Percentiles rank a stretch among this genome's conserved stretches.
Evolutionary conservation across 208 protist species (phyloP).

Genomic region (Polymyxa betae): DNA sequence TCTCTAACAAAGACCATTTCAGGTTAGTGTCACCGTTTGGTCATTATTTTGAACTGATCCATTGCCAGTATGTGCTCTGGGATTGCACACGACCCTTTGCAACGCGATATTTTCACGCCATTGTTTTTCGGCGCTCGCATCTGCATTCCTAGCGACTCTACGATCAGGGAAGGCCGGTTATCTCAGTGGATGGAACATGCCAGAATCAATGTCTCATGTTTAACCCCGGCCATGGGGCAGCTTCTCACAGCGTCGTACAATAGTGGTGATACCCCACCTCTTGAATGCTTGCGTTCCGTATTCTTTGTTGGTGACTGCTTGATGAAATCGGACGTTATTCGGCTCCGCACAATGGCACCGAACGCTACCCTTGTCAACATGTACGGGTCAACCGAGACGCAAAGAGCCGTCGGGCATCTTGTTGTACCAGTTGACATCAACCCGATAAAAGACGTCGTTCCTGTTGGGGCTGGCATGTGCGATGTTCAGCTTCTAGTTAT

Average conservation of each 20-base stretch:
- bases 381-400: constrained; percentile 75
- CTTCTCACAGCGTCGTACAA: constrained; percentile 59
- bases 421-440: not conserved
- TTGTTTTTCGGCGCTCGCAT: constrained; percentile 74
- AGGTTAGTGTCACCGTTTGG: not conserved
- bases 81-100: constrained; percentile 77
- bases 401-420: not conserved
- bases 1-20: constrained; percentile 41
- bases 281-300: constrained; percentile 62
- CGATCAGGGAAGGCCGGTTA: constrained; percentile 71
- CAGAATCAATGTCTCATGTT: constrained; percentile 69
- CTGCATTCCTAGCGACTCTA: constrained; percentile 71
- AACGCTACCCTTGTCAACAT: constrained; percentile 73
- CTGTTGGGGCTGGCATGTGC: not conserved
- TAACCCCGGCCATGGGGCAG: constrained; percentile 76
- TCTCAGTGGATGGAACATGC: constrained; percentile 69
- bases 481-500: not conserved
- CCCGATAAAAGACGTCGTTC: not conserved
- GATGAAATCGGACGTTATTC: constrained; percentile 71
- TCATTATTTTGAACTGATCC: not conserved
- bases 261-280: not conserved
- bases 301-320: constrained; percentile 77
- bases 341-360: constrained; percentile 68
- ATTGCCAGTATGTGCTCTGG: constrained; percentile 69
- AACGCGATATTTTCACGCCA: constrained; percentile 79